Base-by-base conservation (phyloP, 352 stramenopile species). In the Thalassiosira hispida region DNA sequence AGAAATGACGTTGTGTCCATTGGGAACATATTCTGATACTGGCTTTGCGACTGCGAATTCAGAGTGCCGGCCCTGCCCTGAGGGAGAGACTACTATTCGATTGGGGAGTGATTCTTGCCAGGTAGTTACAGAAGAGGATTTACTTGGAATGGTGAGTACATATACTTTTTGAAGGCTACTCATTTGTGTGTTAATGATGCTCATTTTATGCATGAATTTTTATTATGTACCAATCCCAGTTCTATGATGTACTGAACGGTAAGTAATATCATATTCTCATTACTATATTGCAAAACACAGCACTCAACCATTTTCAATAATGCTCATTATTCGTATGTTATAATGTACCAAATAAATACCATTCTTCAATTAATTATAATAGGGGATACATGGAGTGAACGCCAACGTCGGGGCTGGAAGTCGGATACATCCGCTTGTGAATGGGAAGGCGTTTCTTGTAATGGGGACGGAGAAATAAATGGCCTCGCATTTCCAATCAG, bases 1-100 rank as follows among this genome's bases (percentile, higher is more conserved):
- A 38, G 31, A 3, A 38, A 38, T 8, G 8, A 14, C 8, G 2
- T 16, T 47, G 1, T 47, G 40, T 47, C 40, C 1, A 47, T 18
- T 47, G 9, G 40, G 40, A 47, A 14, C 8, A 20, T 47, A 20
- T 47, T 47, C 40, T 2, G 40, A 47, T 20, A 47, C 40, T 18
- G 40, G 40, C 3, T 47, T 47, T 18, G 40, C 1, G 9, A 42
- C 33, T 11, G 1, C 11, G 9, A 2, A 47, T 47, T 18, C 8
- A 81, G 66, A 68, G 6, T 92, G 87, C 57, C 77, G 60, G 46
- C 52, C 40, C 7, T 91, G 84, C 65, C 80, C 77, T 0, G 53
- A 77, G 11, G 83, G 82, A 23, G 11, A 62, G 40, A 85, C 74
- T 9, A 90, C 76, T 2, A 29, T 89, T 6, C 80, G 83, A 64